Evolutionary conservation across 164 flowering plant species (phyloP), one percentile per base, ranked within the genome.

Genomic region (Annona cherimola): DNA sequence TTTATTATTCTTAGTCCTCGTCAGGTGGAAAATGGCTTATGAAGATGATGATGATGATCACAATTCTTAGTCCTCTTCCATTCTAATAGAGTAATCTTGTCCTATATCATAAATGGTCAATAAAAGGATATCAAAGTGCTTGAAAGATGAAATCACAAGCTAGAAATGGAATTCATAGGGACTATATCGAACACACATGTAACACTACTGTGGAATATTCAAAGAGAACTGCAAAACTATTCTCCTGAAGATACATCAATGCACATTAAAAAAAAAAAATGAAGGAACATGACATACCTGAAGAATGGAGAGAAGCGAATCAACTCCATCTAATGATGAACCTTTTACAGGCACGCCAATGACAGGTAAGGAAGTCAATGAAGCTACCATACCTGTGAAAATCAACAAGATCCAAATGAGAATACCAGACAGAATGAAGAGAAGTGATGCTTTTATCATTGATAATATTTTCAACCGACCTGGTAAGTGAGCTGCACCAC

Each of bases 401-500:
- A 39, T 61, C 63, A n/a, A 12, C 20, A 63, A 44, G 62, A 70
- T 42, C 26, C 5, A 61, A 45, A 61, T 61, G 35, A 14, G 67
- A 55, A 63, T 42, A 39, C 18, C 42, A 5, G 4, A 74, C 41
- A 16, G 50, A 12, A 35, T 4, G 42, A 3, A 12, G 5, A 61
- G 46, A 12, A 19, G 2, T 43, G 65, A 68, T 50, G 44, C 62
- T 45, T 14, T n/a, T 26, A 44, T 66, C 9, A 44, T 45, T 59
- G n/a, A 42, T 61, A n/a, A 18, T 26, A 69, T 42, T 43, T 20
- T 65, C 11, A 79, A 85, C 84, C 71, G 73, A 75, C 98, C 98
- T 84, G 98, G 98, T 79, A 94, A 83, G 82, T 94, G 98, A 41
- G 98, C 98, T 63, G 96, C 98, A 78, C 98, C 99, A 77, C 99